phyloP scores from a whole-genome alignment of 2,329 filamentous ascomycete species.

The Rutstroemia sydowiana region DNA sequence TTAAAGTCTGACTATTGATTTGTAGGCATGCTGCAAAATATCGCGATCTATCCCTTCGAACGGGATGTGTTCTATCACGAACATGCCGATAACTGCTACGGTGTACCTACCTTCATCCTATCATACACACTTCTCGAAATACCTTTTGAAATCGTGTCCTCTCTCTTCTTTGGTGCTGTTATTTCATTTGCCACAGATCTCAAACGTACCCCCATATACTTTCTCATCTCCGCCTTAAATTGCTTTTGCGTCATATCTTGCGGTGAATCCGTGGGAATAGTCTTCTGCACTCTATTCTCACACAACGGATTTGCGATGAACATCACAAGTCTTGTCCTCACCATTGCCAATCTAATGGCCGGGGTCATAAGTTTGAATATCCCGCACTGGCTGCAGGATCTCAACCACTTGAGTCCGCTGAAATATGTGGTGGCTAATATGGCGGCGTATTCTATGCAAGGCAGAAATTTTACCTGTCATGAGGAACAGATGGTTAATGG shows the following conservation, averaged over 20 bases:
- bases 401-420: conserved; percentile 67
- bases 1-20: conserved; percentile 58
- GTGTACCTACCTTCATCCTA: conserved; percentile 58
- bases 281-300: conserved; percentile 67
- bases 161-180: conserved; percentile 55
- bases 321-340: conserved; percentile 61
- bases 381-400: conserved; percentile 54
- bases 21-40: conserved; percentile 69
- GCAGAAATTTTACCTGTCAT: conserved; percentile 56
- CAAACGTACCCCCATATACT: conserved; percentile 51
- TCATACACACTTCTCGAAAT: conserved; percentile 63
- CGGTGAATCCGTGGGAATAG: conserved; percentile 66
- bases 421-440: conserved; percentile 63
- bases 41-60: conserved; percentile 62
- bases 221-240: conserved; percentile 57
- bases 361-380: conserved; percentile 66
- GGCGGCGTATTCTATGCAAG: conserved; percentile 55
- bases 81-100: conserved; percentile 62
- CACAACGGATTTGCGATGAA: conserved; percentile 74
- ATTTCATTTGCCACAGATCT: conserved; percentile 56
- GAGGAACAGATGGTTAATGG: conserved; percentile 50
- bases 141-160: conserved; percentile 59
- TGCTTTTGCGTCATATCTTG: conserved; percentile 64
- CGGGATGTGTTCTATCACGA: conserved; percentile 69
- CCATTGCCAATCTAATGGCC: conserved; percentile 63